Evolutionary conservation across 2,329 filamentous ascomycete genomes (phyloP).

Genomic region (Ceratocystis alfenasii): DNA sequence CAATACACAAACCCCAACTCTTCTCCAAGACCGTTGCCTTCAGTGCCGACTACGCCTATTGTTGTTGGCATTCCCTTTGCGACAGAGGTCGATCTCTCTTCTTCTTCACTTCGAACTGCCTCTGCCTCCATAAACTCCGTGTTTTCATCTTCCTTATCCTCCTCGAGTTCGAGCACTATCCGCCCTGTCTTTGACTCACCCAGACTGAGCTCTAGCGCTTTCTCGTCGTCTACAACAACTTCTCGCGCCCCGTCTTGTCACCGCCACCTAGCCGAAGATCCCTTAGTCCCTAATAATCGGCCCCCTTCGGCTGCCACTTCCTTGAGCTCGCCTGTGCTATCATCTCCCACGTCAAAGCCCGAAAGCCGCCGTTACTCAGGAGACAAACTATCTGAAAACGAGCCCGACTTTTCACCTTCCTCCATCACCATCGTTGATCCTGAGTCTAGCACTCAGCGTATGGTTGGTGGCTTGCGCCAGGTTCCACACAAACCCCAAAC

Average conservation of each 20-base stretch:
- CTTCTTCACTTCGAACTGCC: slow-evolving; percentile 18
- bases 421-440: slow-evolving; percentile 29
- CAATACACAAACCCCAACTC: slow-evolving; percentile 17
- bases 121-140: slow-evolving; percentile 20
- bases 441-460: slow-evolving; percentile 38
- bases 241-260: slow-evolving; percentile 18
- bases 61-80: slow-evolving; percentile 14
- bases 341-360: slow-evolving; percentile 14
- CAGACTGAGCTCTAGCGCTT: slow-evolving; percentile 19
- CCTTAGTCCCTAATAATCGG: slow-evolving; percentile 14
- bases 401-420: slow-evolving; percentile 17
- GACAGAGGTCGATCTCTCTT: not conserved
- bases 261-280: slow-evolving; percentile 18
- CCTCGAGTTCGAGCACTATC: slow-evolving; percentile 20
- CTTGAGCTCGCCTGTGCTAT: slow-evolving; percentile 17
- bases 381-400: not conserved
- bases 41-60: slow-evolving; percentile 17
- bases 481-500: slow-evolving; percentile 33
- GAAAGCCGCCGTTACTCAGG: slow-evolving; percentile 4
- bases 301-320: slow-evolving; percentile 6
- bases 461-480: slow-evolving; percentile 45
- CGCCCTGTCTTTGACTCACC: slow-evolving; percentile 21
- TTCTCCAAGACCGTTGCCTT: slow-evolving; percentile 15
- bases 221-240: slow-evolving; percentile 15
- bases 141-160: slow-evolving; percentile 20